Base-by-base conservation (phyloP, 23 red algal genomes). In the Gracilaria gracilis region DNA sequence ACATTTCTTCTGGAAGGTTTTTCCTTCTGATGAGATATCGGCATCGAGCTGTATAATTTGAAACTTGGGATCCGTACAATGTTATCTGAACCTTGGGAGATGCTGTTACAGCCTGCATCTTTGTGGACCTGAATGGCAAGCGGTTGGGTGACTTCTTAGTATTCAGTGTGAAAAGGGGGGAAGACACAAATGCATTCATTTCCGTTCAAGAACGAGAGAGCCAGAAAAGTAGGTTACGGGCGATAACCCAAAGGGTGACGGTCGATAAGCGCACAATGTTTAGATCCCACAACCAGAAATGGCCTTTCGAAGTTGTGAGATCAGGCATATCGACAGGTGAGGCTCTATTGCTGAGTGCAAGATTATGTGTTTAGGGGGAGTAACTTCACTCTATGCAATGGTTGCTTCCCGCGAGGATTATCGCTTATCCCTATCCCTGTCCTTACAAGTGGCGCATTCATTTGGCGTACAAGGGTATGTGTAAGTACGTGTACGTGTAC, bases 41-140 rank as follows among this genome's bases (percentile, higher is more conserved):
- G 32, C 78, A 79, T 20, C 94, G 86, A 72, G 94, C 94, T 0
- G 87, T 82, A 57, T 91, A 95, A 44, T 91, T 91, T 24, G 94
- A 95, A 21, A 95, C 87, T 39, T 79, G 79, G 7, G 69, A 49
- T 16, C 79, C 81, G 35, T 91, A 95, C 67, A 95, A 77, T 12
- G 89, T 85, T 54, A 93, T 46, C 51, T 92, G 65, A 25, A 51
- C 46, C 42, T 67, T 54, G 24, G 82, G 61, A 9, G 53, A 46
- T 8, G 58, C 44, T 15, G 53, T 29, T 6, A 34, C 23, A 46
- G 42, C 38, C 1, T 46, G 23, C 31, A 77, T 50, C 46, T 16
- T 0, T 46, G 31, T 50, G 42, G 4, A n/a, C 23, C 46, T 5
- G n/a, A 20, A 13, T 12, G 0, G n/a, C 35, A 31, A 50, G 72